These are phyloP conservation scores for Glycine tomentella DNA, from an alignment of 306 rosid genomes.

Conservation along the genomic window DNA sequence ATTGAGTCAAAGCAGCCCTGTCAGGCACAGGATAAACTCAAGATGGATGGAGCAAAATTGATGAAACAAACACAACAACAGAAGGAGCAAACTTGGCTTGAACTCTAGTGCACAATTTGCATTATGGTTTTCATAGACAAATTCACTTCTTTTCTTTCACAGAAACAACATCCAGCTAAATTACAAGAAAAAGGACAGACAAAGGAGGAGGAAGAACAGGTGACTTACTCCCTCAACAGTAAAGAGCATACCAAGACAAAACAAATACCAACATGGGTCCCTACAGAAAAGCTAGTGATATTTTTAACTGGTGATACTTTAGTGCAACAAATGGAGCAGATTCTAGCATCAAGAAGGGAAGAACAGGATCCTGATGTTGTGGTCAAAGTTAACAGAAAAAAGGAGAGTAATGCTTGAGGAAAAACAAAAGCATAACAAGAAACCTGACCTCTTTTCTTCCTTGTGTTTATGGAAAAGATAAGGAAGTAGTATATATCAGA, in stretches of 20 bases:
- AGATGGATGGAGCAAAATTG: constrained; percentile 37
- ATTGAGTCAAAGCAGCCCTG: constrained; percentile 35
- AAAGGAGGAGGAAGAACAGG: constrained; percentile 40
- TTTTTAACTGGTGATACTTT: constrained; percentile 32
- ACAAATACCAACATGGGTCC: constrained; percentile 40
- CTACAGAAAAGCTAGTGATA: constrained; percentile 25
- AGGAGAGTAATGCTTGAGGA: constrained; percentile 14
- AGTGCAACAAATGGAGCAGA: constrained; percentile 38
- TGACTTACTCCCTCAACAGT: constrained; percentile 30
- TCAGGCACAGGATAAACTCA: constrained; percentile 3
- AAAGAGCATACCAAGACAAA: constrained; percentile 41
- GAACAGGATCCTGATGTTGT: constrained; percentile 49
- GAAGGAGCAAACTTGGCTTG: constrained; percentile 27
- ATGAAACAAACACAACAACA: constrained; percentile 4
- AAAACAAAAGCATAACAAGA: constrained; percentile 48
- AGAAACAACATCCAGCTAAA: constrained; percentile 21
- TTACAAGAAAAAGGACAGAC: constrained; percentile 29
- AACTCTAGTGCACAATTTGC: constrained; percentile 36
- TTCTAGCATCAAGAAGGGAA: constrained; percentile 41
- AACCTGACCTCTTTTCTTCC: constrained; percentile 42
- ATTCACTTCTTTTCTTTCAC: constrained; percentile 22
- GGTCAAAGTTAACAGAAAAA: constrained; percentile 34
- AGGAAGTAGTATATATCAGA: constrained; percentile 52
- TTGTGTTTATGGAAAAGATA: constrained; percentile 59
- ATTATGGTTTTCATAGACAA: constrained; percentile 22